phyloP scores from a whole-genome alignment of 768 basidiomycete species.

The Daedaleopsis nitida region DNA sequence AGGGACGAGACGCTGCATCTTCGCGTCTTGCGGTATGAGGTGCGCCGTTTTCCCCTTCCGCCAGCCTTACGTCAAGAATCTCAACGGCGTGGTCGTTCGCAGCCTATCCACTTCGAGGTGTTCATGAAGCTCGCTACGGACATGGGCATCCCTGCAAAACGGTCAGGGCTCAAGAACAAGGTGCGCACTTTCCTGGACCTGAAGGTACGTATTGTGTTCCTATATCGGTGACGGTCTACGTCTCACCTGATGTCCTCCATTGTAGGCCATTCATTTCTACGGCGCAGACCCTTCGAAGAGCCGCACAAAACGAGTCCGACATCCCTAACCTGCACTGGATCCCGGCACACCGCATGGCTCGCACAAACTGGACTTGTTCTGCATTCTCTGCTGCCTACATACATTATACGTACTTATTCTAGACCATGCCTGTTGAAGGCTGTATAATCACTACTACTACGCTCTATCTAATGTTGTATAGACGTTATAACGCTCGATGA shows the following conservation, averaged over 20 bases:
- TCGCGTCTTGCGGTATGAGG: slow-evolving; percentile 69
- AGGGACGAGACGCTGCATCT: slow-evolving; percentile 49
- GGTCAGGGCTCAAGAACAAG: slow-evolving; percentile 37
- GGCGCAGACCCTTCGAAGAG: slow-evolving; percentile 37
- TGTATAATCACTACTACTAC: slow-evolving; percentile 15
- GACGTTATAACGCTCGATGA: neutral
- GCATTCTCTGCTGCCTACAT: slow-evolving; percentile 4
- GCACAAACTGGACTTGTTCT: neutral
- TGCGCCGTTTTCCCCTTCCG: slow-evolving; percentile 27
- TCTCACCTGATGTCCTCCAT: neutral
- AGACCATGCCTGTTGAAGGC: slow-evolving; percentile 41
- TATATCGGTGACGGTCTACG: neutral
- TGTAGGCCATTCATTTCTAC: slow-evolving; percentile 58
- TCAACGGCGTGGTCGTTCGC: neutral
- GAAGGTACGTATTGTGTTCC: slow-evolving; percentile 40
- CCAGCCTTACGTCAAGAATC: neutral
- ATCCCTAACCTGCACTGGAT: slow-evolving; percentile 9
- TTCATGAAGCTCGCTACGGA: slow-evolving; percentile 48
- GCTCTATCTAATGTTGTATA: slow-evolving; percentile 1
- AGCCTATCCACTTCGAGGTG: slow-evolving; percentile 63
- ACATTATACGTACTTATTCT: slow-evolving; percentile 14
- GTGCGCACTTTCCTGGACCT: slow-evolving; percentile 57
- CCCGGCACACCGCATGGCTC: neutral
- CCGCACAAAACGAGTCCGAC: slow-evolving; percentile 23
- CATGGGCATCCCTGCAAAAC: slow-evolving; percentile 21